Percentiles rank a stretch among this genome's conserved stretches.
Evolutionary conservation across 208 protist genomes (phyloP).

Genomic region (Trypanosomatidae sp.): DNA sequence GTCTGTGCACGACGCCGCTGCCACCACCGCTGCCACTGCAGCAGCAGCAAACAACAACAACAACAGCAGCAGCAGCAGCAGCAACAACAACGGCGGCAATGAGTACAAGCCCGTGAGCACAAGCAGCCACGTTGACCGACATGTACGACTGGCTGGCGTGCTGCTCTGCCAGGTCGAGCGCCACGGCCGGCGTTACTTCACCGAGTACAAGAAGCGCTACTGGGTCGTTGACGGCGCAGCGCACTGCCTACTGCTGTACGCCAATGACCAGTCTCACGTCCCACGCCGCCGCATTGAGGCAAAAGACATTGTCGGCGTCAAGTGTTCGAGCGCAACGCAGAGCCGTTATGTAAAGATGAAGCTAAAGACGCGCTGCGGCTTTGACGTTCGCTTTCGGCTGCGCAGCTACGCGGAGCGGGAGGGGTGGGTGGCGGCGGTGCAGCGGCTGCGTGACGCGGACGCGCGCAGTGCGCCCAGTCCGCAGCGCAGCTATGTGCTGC

Average conservation of each 20-base stretch:
- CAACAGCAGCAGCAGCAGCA: background rate
- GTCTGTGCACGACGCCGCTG: too few species aligned
- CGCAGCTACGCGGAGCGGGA: constrained; percentile 57
- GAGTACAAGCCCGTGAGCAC: too few species aligned
- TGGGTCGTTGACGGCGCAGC: constrained; percentile 54
- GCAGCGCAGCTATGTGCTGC: constrained; percentile 33
- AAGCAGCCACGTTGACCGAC: too few species aligned
- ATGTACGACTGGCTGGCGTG: too few species aligned
- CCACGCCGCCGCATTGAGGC: constrained; percentile 27
- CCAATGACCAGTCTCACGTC: constrained; percentile 68
- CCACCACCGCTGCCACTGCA: background rate
- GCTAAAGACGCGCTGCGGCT: constrained; percentile 23
- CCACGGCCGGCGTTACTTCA: constrained; percentile 18
- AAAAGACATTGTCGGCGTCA: constrained; percentile 44
- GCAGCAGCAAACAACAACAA: background rate
- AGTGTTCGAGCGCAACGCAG: constrained; percentile 61
- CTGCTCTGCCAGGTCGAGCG: constrained; percentile 42
- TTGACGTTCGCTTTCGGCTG: constrained; percentile 50
- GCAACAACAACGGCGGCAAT: constrained; percentile 16
- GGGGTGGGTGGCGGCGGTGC: constrained; percentile 52
- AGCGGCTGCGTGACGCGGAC: constrained; percentile 43
- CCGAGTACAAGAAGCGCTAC: constrained; percentile 68
- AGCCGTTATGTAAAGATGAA: constrained; percentile 69
- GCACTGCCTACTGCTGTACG: constrained; percentile 56
- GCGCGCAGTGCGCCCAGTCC: constrained; percentile 43